A percentile compares a stretch with the other conserved stretches of the same genome.
Evolutionary conservation across 2,329 filamentous ascomycete genomes (phyloP).

Genomic region (Exophiala aquamarina): DNA sequence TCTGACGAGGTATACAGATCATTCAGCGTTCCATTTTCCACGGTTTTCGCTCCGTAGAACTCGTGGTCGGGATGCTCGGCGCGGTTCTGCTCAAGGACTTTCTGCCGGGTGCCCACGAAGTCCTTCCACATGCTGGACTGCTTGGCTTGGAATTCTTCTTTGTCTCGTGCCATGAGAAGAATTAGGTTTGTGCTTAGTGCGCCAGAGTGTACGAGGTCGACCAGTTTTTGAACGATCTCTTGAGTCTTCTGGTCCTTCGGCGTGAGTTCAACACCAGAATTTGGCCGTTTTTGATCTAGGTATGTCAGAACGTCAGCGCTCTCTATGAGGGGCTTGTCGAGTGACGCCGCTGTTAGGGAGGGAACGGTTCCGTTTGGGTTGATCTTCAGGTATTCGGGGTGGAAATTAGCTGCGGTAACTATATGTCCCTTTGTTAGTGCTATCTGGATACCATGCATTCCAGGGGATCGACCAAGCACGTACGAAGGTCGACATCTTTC

Average conservation of each 20-base stretch:
- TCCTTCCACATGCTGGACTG: constrained; percentile 6
- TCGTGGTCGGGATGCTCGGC: constrained; percentile 12
- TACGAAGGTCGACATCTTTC: constrained; percentile 14
- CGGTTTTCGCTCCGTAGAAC: constrained; percentile 15
- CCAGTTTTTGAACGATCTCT: constrained; percentile 9
- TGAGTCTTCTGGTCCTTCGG: constrained; percentile 11
- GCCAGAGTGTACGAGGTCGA: constrained; percentile 17
- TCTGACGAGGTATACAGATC: constrained; percentile 10
- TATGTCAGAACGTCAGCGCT: constrained; percentile 15
- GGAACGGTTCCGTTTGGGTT: constrained; percentile 19
- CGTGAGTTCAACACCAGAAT: constrained; percentile 1
- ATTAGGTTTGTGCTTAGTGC: constrained; percentile 23
- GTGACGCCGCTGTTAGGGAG: constrained; percentile 10
- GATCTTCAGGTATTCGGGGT: constrained; percentile 16
- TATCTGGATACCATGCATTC: not conserved
- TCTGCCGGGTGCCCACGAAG: constrained; percentile 15
- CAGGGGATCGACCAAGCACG: not conserved
- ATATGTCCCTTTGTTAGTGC: not conserved
- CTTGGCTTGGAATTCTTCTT: constrained; percentile 18
- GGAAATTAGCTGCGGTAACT: constrained; percentile 16
- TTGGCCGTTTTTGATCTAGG: constrained; percentile 8
- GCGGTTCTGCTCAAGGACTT: constrained; percentile 11
- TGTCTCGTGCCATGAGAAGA: constrained; percentile 20
- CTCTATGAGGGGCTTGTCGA: constrained; percentile 11
- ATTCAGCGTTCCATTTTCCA: constrained; percentile 15